A percentile compares a stretch with the other conserved stretches of the same genome.
Evolutionary conservation across 2,329 filamentous ascomycete species (phyloP).

Genomic region (Penicillium sp.): DNA sequence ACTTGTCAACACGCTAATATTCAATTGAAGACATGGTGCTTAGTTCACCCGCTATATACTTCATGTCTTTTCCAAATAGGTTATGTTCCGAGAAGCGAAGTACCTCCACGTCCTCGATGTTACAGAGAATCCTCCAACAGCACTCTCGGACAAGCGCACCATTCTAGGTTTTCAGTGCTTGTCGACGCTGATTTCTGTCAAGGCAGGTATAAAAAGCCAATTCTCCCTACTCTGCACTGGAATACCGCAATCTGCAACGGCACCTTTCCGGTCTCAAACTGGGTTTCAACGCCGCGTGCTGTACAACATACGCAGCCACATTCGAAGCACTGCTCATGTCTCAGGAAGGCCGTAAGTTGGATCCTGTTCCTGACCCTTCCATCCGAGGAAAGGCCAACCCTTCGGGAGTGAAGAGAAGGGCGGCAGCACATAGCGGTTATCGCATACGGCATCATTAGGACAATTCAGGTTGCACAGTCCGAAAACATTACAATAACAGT

Average conservation of each 20-base stretch:
- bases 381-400: slow-evolving; percentile 63
- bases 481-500: slow-evolving; percentile 69
- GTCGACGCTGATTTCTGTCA: too few relatives aligned
- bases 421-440: slow-evolving; percentile 61
- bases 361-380: slow-evolving; percentile 44
- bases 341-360: slow-evolving; percentile 34
- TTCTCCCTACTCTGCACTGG: neutral
- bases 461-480: slow-evolving; percentile 57
- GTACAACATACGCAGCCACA: neutral
- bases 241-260: neutral
- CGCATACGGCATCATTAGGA: slow-evolving; percentile 48
- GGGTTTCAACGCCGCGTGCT: too few relatives aligned
- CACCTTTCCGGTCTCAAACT: neutral
- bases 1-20: neutral
- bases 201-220: neutral
- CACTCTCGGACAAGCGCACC: neutral
- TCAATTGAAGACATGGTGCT: neutral
- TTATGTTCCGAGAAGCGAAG: neutral
- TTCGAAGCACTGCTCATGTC: slow-evolving; percentile 12
- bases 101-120: neutral
- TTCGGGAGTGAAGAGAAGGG: slow-evolving; percentile 58
- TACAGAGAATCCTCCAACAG: neutral
- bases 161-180: neutral
- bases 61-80: neutral
- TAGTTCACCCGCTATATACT: neutral